A percentile compares a stretch with the other conserved stretches of the same genome.
Evolutionary conservation across 352 stramenopile genomes (phyloP).

Genomic region (Phytophthora litchii): DNA sequence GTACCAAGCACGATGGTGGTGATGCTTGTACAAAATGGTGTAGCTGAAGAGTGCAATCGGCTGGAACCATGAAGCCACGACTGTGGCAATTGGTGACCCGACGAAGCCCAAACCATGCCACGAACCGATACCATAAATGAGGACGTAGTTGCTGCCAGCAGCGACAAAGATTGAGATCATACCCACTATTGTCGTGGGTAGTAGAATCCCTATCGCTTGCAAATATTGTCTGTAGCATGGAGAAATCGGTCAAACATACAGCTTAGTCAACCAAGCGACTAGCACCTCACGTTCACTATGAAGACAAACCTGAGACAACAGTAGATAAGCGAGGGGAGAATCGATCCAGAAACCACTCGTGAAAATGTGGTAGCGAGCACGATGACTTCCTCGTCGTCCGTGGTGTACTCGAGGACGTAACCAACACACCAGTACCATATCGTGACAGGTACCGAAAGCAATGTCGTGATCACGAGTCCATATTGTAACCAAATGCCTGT

Average conservation of each 20-base stretch:
- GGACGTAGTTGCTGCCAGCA: conserved; percentile 64
- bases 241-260: neutral
- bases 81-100: conserved; percentile 79
- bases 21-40: conserved; percentile 61
- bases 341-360: conserved; percentile 58
- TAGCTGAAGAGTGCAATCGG: conserved; percentile 63
- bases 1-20: conserved; percentile 61
- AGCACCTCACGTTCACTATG: neutral
- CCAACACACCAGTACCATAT: conserved; percentile 78
- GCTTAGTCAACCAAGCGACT: conserved; percentile 1
- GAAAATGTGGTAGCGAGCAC: conserved; percentile 62
- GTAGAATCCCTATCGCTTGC: conserved; percentile 65
- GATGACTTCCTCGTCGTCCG: conserved; percentile 62
- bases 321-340: conserved; percentile 71
- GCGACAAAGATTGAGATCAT: conserved; percentile 66
- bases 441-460: conserved; percentile 62
- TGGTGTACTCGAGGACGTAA: conserved; percentile 67
- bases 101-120: conserved; percentile 72
- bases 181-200: conserved; percentile 71
- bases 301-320: conserved; percentile 57
- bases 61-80: conserved; percentile 82
- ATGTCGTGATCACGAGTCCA: conserved; percentile 55
- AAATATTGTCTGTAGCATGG: conserved; percentile 59
- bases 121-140: conserved; percentile 69
- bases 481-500: conserved; percentile 82